phyloP scores from a whole-genome alignment of 2,329 filamentous ascomycete genomes.

The Paecilomyces sp. region DNA sequence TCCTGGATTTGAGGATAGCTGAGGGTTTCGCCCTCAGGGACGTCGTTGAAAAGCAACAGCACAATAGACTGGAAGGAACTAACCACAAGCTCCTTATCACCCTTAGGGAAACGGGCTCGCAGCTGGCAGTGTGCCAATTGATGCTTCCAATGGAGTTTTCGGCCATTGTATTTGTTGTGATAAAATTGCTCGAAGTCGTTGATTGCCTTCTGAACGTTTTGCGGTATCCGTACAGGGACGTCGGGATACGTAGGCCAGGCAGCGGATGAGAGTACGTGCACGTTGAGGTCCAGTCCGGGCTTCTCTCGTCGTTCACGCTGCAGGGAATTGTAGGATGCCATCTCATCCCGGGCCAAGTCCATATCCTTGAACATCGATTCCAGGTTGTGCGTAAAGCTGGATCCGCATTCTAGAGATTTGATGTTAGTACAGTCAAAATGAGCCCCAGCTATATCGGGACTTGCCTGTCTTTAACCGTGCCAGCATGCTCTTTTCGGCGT shows the following conservation, averaged over 20 bases:
- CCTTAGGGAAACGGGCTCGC: conserved; percentile 70
- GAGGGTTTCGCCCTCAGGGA: conserved; percentile 56
- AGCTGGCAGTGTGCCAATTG: conserved; percentile 85
- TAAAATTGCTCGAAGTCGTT: conserved; percentile 81
- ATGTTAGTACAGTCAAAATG: not conserved
- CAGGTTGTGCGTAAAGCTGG: conserved; percentile 90
- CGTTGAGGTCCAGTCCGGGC: conserved; percentile 63
- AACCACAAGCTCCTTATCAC: conserved; percentile 80
- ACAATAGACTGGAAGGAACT: conserved; percentile 90
- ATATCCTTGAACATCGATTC: conserved; percentile 99
- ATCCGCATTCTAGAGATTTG: conserved; percentile 66
- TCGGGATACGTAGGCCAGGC: conserved; percentile 93
- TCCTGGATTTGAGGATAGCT: conserved; percentile 69
- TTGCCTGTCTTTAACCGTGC: conserved; percentile 70
- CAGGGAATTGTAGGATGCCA: conserved; percentile 75
- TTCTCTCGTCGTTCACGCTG: conserved; percentile 53
- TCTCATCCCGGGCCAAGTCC: conserved; percentile 85
- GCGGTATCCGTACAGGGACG: conserved; percentile 64
- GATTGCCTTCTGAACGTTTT: conserved; percentile 67
- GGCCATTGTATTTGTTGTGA: conserved; percentile 79
- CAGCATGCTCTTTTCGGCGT: conserved; percentile 94
- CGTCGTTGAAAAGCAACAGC: conserved; percentile 78
- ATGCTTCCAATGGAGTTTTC: conserved; percentile 86
- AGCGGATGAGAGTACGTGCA: conserved; percentile 83
- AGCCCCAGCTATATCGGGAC: conserved; percentile 7